Evolutionary conservation across 2,329 filamentous ascomycete genomes (phyloP).

Genomic region (Alternaria gaisen): DNA sequence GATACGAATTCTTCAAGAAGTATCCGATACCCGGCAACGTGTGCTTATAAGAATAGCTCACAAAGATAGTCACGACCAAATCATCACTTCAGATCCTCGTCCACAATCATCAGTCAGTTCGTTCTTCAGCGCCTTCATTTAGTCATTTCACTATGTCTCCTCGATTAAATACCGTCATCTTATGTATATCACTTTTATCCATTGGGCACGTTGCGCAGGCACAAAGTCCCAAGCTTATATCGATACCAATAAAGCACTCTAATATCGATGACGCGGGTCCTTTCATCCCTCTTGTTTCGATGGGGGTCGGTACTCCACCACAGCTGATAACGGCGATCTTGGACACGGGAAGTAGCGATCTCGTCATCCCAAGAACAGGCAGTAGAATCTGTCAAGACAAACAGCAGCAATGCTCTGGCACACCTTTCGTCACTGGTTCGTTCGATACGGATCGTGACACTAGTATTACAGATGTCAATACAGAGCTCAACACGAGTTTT

Average conservation of each 20-base stretch:
- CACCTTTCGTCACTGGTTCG: background rate
- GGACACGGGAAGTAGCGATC: slow-evolving; percentile 1
- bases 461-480: background rate
- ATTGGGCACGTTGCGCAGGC: background rate
- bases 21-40: background rate
- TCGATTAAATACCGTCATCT: background rate
- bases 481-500: background rate
- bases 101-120: background rate
- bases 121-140: background rate
- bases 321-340: background rate
- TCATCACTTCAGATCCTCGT: background rate
- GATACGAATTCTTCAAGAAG: accelerated
- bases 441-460: background rate
- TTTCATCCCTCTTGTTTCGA: background rate
- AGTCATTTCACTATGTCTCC: background rate
- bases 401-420: background rate
- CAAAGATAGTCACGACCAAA: background rate
- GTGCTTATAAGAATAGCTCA: background rate
- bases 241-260: background rate
- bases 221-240: background rate
- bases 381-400: background rate
- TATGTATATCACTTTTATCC: background rate
- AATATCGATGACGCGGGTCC: background rate
- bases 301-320: background rate
- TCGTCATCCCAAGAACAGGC: background rate